Conservation (phyloP, 345 rosid genomes). For the Arabidopsis suecica region DNA sequence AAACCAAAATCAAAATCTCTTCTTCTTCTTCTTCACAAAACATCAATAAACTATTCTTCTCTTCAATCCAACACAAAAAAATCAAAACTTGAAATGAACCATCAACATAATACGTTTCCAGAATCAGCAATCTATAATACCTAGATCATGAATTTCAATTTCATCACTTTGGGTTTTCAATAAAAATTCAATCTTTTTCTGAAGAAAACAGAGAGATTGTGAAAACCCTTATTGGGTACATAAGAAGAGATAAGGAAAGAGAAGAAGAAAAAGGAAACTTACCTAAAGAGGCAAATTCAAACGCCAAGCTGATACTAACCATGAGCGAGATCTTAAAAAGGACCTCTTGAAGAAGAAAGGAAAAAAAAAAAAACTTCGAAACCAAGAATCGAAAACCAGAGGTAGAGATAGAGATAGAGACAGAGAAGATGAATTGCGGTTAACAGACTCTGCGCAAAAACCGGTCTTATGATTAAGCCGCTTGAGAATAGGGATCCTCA, state of each 20-base stretch:
- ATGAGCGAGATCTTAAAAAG: constrained; percentile 42
- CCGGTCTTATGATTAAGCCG: constrained; percentile 44
- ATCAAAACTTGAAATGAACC: not conserved
- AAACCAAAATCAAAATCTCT: not conserved
- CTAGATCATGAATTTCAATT: constrained; percentile 10
- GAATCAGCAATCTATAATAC: not conserved
- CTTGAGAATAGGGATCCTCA: constrained; percentile 50
- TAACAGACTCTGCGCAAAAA: constrained; percentile 40
- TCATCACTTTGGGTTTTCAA: not conserved
- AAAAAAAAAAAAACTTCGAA: not conserved
- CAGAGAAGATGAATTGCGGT: constrained; percentile 48
- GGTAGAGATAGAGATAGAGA: constrained; percentile 47
- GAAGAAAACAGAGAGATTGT: constrained; percentile 6
- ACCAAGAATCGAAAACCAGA: constrained; percentile 36
- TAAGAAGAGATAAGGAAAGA: too few species aligned
- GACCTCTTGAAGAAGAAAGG: not conserved
- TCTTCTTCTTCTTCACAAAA: not conserved
- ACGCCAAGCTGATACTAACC: constrained; percentile 50
- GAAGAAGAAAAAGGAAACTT: constrained; percentile 31
- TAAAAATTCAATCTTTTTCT: not conserved
- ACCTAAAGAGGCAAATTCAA: constrained; percentile 43
- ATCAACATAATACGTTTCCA: not conserved
- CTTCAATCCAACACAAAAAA: constrained; percentile 7
- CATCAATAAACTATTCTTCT: not conserved
- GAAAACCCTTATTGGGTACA: constrained; percentile 41